Base-by-base conservation (phyloP, 2,329 filamentous ascomycete species). In the Neopestalotiopsis clavispora region DNA sequence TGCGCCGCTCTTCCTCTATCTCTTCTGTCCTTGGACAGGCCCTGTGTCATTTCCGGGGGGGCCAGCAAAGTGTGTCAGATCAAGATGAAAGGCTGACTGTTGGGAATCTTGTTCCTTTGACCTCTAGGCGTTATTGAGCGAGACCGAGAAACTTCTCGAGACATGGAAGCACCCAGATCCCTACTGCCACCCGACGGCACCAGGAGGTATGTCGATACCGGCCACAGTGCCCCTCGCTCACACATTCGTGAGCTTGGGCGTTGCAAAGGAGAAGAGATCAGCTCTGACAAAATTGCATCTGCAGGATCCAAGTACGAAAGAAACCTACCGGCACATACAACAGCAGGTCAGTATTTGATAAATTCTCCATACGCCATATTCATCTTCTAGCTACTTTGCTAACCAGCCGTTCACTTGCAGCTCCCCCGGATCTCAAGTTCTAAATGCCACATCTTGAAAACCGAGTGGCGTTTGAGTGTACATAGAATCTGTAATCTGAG, bases 151-250 rank as follows among this genome's bases (percentile, higher is more conserved):
- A 74, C 80, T 98, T 69, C 84, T 99, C 71, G 90, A 96, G 77
- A 93, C 91, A 81, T 99, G 95, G 95, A 98, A 98, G 84, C 96
- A 99, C 78, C 96, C 96, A 3, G 96, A 99, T 80, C 95, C 96
- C 40, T 98, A 97, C 80, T 86, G 89, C 74, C 89, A 92, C 73
- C 96, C 96, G 14, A 97, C 94, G 57, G 95, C 96, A 52, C 96
- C 96, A 12, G 96, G 96, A 87, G 96, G 95, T 96, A 85, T 72
- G 88, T 77, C 42, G 56, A 28, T 28, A 28, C 20, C 59, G 9
- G 28, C 32, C n/a, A 23, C 49, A 67, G 65, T n/a, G 28, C 38
- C n/a, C 1, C 14, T 70, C 65, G 42, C 32, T 66, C 34, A 49
- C n/a, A 23, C 57, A 42, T 67, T 28, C 23, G 23, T 69, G 17